Conservation (phyloP, 768 basidiomycete species). For the Chalciporus chontae region DNA sequence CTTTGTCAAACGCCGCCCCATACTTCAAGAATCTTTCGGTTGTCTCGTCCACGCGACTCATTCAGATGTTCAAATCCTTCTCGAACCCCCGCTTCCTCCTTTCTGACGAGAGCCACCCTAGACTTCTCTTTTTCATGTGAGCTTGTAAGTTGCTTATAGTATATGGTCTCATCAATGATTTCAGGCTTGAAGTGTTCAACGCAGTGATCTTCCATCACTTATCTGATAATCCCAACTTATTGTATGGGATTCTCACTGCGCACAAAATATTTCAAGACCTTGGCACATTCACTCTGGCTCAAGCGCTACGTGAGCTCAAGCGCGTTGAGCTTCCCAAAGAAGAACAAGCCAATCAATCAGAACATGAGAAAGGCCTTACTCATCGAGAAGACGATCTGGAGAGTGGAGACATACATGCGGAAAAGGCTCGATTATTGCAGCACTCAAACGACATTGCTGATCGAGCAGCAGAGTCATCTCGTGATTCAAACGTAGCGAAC, state of each 20-base stretch:
- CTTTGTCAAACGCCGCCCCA: conserved; percentile 84
- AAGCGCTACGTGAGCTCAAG: conserved; percentile 83
- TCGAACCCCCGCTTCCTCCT: conserved; percentile 86
- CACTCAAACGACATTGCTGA: conserved; percentile 40
- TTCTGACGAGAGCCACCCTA: conserved; percentile 92
- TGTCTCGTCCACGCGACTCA: conserved; percentile 74
- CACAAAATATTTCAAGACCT: conserved; percentile 87
- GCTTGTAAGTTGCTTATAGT: conserved; percentile 18
- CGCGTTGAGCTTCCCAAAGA: conserved; percentile 70
- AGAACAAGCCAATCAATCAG: conserved; percentile 46
- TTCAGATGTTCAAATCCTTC: conserved; percentile 91
- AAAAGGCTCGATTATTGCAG: conserved; percentile 66
- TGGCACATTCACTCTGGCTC: conserved; percentile 84
- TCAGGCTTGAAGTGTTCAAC: conserved; percentile 89
- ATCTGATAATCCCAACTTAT: conserved; percentile 79
- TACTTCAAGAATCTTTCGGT: conserved; percentile 80
- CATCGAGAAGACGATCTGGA: conserved; percentile 24
- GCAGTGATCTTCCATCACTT: conserved; percentile 75
- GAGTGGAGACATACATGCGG: conserved; percentile 35
- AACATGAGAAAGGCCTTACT: conserved; percentile 19
- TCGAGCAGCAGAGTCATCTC: conserved; percentile 23
- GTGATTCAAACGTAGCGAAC: conserved; percentile 5
- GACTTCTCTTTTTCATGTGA: conserved; percentile 88
- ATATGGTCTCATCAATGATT: background rate
- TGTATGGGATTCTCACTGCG: conserved; percentile 81